Conservation (phyloP, 73 alveolate genomes). For the Paramecium biaurelia region DNA sequence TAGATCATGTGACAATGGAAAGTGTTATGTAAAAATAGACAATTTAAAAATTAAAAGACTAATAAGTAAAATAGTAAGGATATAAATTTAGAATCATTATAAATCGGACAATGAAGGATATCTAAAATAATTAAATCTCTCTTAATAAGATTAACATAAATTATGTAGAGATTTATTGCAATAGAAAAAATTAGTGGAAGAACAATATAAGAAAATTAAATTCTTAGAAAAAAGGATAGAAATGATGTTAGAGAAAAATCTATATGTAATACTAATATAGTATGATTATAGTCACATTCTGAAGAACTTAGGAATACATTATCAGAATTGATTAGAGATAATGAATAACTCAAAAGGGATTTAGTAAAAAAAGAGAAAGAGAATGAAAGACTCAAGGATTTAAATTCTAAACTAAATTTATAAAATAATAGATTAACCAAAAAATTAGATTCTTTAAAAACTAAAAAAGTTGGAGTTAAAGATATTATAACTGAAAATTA, state of each 20-base stretch:
- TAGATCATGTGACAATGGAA: neutral
- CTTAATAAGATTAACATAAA: neutral
- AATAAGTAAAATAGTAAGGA: neutral
- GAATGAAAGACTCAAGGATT: constrained; percentile 20
- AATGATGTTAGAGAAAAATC: constrained; percentile 32
- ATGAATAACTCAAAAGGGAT: constrained; percentile 38
- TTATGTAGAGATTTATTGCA: neutral
- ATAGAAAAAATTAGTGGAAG: constrained; percentile 7
- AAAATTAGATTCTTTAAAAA: constrained; percentile 17
- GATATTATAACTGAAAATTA: neutral
- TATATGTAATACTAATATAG: neutral
- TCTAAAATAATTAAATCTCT: neutral
- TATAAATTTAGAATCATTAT: neutral
- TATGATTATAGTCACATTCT: neutral
- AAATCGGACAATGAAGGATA: neutral
- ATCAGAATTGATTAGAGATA: constrained; percentile 12
- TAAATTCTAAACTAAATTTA: neutral
- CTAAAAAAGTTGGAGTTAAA: neutral
- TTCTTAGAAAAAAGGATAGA: constrained; percentile 29
- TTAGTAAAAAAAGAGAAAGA: constrained; percentile 26
- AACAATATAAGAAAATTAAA: neutral
- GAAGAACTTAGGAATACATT: constrained; percentile 1
- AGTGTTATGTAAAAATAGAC: neutral
- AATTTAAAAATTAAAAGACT: neutral
- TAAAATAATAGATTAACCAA: neutral